Percentiles rank a stretch among this genome's conserved stretches.
phyloP scores from a whole-genome alignment of 768 basidiomycete species.

The Cantharellus anzutake region DNA sequence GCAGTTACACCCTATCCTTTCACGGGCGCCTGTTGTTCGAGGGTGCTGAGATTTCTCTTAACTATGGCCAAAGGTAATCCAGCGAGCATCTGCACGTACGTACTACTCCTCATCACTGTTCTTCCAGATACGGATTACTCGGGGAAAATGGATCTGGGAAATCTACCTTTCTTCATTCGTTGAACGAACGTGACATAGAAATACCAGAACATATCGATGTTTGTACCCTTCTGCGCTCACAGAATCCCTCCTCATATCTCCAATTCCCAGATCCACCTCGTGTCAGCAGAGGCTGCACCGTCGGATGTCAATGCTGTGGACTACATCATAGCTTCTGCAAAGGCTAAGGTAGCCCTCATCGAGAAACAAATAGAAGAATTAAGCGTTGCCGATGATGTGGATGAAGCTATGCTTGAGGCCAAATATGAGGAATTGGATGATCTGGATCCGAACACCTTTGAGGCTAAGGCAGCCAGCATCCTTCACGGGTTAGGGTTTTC shows the following conservation, averaged over 20 bases:
- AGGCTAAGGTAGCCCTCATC: constrained; percentile 78
- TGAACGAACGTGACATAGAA: constrained; percentile 86
- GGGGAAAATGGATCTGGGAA: constrained; percentile 99
- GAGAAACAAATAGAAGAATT: constrained; percentile 90
- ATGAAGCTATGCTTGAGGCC: constrained; percentile 71
- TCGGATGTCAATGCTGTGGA: constrained; percentile 92
- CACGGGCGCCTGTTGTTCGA: constrained; percentile 75
- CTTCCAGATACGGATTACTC: constrained; percentile 59
- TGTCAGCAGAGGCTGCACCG: constrained; percentile 88
- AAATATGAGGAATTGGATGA: constrained; percentile 95
- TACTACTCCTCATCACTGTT: background rate
- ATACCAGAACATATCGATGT: constrained; percentile 87
- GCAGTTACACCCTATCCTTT: constrained; percentile 88
- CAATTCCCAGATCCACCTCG: constrained; percentile 58
- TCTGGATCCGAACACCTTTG: constrained; percentile 88
- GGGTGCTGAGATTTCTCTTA: constrained; percentile 51
- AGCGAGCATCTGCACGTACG: background rate
- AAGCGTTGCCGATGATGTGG: constrained; percentile 72
- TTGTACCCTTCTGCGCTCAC: constrained; percentile 8
- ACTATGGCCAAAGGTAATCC: constrained; percentile 56
- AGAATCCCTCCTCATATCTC: background rate
- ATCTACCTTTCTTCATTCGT: constrained; percentile 91
- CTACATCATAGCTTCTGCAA: constrained; percentile 86
- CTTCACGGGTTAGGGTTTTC: constrained; percentile 94
- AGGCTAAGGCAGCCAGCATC: constrained; percentile 87